A percentile compares a stretch with the other conserved stretches of the same genome.
Evolutionary conservation across 1,139 yeast species (phyloP).

Genomic region (Yamadazyma trypodendri): DNA sequence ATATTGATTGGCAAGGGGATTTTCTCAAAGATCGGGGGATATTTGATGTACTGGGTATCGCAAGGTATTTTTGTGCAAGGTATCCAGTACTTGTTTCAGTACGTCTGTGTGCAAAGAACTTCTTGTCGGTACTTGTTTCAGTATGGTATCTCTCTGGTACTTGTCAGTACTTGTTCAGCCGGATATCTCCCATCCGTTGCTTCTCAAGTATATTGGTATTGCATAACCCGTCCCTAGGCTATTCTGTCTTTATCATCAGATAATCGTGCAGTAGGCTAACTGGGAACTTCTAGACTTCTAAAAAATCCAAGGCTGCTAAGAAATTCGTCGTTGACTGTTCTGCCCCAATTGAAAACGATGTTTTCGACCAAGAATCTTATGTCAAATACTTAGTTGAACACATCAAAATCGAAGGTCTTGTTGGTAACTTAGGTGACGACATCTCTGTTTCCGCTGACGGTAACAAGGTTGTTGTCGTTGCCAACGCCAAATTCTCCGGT

Average conservation of each 20-base stretch:
- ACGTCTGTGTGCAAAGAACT: no score
- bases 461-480: conserved; percentile 81
- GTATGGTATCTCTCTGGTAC: no score
- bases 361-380: conserved; percentile 96
- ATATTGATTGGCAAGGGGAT: not conserved
- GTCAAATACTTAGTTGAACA: conserved; percentile 98
- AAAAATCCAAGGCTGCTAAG: conserved; percentile 77
- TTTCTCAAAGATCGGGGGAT: no score
- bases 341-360: conserved; percentile 97
- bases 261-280: conserved; percentile 58
- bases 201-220: conserved; percentile 7
- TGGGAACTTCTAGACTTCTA: conserved; percentile 61
- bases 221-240: conserved; percentile 47
- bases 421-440: conserved; percentile 96
- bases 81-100: no score
- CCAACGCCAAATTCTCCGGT: conserved; percentile 97
- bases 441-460: conserved; percentile 86
- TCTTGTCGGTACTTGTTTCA: no score
- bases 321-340: conserved; percentile 95
- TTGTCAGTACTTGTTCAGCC: no score
- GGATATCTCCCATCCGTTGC: not conserved
- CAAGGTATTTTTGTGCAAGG: no score
- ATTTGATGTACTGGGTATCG: no score
- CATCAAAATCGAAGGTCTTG: conserved; percentile 97
- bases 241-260: conserved; percentile 48